phyloP scores from a whole-genome alignment of 2,329 filamentous ascomycete species.

The Claviceps sp. region DNA sequence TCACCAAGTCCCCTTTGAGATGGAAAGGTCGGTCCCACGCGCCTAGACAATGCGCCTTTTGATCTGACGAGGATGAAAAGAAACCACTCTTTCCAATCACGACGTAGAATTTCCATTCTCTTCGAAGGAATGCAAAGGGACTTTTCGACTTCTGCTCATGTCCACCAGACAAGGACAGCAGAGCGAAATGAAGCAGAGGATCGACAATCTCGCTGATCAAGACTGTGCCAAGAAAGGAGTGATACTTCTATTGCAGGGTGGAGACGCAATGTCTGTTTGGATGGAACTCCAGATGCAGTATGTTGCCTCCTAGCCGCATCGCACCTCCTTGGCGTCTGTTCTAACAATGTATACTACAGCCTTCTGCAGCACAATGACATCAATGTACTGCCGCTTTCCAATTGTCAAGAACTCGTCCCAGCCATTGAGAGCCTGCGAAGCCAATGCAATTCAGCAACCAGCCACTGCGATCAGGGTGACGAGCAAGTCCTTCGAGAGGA shows the following conservation, averaged over 20 bases:
- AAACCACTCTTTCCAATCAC: conserved; percentile 24
- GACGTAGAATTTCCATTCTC: conserved; percentile 30
- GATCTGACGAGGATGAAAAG: conserved; percentile 21
- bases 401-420: conserved; percentile 19
- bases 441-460: conserved; percentile 8
- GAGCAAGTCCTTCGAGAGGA: not conserved
- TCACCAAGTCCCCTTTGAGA: conserved; percentile 10
- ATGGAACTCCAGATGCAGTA: conserved; percentile 33
- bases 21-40: conserved; percentile 14
- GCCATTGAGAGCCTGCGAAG: conserved; percentile 25
- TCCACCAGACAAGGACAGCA: conserved; percentile 22
- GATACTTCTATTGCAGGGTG: conserved; percentile 28
- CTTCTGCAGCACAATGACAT: conserved; percentile 20
- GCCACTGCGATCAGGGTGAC: not conserved
- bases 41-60: not conserved
- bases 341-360: conserved; percentile 11
- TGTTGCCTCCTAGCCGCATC: conserved; percentile 5
- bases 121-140: not conserved
- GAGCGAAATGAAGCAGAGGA: conserved; percentile 16
- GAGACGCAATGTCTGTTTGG: conserved; percentile 19
- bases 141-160: conserved; percentile 28
- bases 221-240: conserved; percentile 27
- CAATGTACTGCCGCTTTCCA: conserved; percentile 29
- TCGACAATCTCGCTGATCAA: conserved; percentile 27
- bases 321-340: not conserved